Percentiles rank a stretch among this genome's conserved stretches.
Conservation (phyloP, 805 yeast species). For the Saturnispora serradocipensis region DNA sequence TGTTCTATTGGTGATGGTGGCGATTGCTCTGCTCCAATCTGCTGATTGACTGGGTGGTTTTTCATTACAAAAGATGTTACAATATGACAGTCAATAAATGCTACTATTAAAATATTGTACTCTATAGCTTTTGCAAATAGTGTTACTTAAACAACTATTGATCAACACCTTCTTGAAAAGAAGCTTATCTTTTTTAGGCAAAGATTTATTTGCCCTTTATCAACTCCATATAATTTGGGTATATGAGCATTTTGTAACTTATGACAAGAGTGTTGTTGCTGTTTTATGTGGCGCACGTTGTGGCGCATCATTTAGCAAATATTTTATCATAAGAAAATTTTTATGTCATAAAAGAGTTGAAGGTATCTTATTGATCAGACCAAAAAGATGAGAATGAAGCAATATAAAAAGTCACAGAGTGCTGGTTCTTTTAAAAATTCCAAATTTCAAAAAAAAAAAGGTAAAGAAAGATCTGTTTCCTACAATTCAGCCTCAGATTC, state of each 20-base stretch:
- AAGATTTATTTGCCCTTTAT: background rate
- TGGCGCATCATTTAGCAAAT: background rate
- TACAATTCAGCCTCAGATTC: conserved; percentile 12
- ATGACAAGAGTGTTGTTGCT: background rate
- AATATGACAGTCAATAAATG: background rate
- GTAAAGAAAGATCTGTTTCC: background rate
- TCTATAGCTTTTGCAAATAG: background rate
- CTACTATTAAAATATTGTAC: background rate
- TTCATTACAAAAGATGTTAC: background rate
- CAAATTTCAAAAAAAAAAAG: background rate
- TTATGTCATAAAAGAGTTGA: background rate
- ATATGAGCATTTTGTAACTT: background rate
- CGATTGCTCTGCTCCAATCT: background rate
- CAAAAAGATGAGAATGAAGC: background rate
- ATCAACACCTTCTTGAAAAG: background rate
- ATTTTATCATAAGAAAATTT: background rate
- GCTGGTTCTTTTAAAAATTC: background rate
- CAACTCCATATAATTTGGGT: background rate
- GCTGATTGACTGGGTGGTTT: background rate
- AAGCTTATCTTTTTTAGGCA: background rate
- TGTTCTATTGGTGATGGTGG: background rate
- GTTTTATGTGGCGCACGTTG: background rate
- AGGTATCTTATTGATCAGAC: background rate
- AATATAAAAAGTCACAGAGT: background rate
- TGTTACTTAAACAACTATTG: no score